Conservation (phyloP, 441 rosid species). For the Dalechampia spathulata region DNA sequence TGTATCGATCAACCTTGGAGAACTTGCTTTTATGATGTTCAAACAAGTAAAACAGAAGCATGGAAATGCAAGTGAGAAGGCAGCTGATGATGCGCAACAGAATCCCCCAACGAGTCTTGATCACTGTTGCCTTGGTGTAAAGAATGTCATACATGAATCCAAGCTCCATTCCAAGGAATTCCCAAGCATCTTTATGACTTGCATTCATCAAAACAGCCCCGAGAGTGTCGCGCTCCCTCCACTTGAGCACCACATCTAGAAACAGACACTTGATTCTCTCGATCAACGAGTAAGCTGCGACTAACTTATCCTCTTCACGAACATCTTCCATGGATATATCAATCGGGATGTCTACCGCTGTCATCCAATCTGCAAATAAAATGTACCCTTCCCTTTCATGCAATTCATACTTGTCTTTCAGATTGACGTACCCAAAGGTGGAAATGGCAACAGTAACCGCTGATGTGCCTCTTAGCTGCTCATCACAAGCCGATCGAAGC, state of each 20-base stretch:
- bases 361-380: too few relatives aligned
- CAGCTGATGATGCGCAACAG: constrained; percentile 2
- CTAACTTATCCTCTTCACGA: too few relatives aligned
- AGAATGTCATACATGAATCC: constrained; percentile 39
- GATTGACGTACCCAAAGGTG: too few relatives aligned
- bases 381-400: too few relatives aligned
- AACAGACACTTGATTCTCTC: constrained; percentile 26
- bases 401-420: too few relatives aligned
- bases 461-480: constrained; percentile 12
- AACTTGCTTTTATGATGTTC: neutral
- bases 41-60: neutral
- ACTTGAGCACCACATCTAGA: constrained; percentile 35
- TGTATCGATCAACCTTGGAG: constrained; percentile 14
- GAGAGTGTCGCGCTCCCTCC: constrained; percentile 17
- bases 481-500: constrained; percentile 17
- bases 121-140: constrained; percentile 38
- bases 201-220: constrained; percentile 9
- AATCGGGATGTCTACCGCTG: too few relatives aligned
- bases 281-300: too few relatives aligned
- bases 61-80: neutral
- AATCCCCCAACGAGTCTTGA: constrained; percentile 4
- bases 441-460: too few relatives aligned
- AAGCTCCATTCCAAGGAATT: constrained; percentile 39
- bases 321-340: too few relatives aligned
- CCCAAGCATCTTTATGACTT: constrained; percentile 14